phyloP scores from a whole-genome alignment of 176 grass and related monocot species.

The Pontederia crassipes region DNA sequence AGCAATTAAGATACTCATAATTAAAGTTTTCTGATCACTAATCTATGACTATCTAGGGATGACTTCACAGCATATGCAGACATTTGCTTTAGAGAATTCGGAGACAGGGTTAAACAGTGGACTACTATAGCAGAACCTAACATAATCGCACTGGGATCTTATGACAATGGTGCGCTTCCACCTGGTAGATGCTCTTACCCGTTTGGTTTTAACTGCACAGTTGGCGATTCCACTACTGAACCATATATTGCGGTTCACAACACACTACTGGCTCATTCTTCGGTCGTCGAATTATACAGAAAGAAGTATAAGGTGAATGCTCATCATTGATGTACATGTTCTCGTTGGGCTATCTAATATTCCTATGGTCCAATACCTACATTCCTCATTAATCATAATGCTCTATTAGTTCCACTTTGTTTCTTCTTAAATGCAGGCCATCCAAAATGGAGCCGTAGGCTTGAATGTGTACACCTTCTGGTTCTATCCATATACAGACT shows the following conservation, averaged over 20 bases:
- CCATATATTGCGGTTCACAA: constrained; percentile 47
- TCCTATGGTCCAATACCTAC: no score
- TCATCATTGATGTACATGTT: no score
- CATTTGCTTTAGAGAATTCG: constrained; percentile 64
- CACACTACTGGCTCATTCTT: constrained; percentile 44
- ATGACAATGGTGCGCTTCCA: constrained; percentile 51
- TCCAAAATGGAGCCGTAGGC: no score
- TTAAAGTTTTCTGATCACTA: no score
- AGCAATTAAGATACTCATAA: no score
- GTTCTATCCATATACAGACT: no score
- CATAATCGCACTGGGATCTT: constrained; percentile 28
- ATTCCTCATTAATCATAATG: no score
- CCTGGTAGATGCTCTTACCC: constrained; percentile 54
- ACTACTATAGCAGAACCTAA: constrained; percentile 64
- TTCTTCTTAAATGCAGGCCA: no score
- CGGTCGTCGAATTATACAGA: constrained; percentile 40
- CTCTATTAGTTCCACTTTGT: no score
- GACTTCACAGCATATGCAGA: constrained; percentile 65
- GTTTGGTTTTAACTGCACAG: constrained; percentile 41
- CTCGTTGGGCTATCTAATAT: no score
- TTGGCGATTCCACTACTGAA: constrained; percentile 53
- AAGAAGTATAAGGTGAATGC: constrained; percentile 40
- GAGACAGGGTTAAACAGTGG: constrained; percentile 63
- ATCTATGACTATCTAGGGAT: constrained; percentile 24
- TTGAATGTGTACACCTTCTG: no score